A percentile compares a stretch with the other conserved stretches of the same genome.
phyloP scores from a whole-genome alignment of 2,329 filamentous ascomycete species.

The Hypoxylon sp. region DNA sequence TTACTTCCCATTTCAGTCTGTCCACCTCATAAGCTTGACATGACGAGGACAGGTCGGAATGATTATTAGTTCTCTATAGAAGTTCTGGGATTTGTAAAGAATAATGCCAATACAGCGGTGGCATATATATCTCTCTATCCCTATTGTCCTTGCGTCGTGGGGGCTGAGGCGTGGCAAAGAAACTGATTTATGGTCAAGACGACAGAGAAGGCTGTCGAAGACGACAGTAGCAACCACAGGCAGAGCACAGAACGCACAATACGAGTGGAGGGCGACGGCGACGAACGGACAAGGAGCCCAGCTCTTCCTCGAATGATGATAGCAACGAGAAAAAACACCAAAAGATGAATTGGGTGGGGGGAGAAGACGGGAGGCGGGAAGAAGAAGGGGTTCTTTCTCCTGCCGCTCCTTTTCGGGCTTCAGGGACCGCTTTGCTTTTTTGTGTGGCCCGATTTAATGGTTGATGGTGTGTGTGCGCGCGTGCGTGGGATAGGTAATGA shows the following conservation, averaged over 20 bases:
- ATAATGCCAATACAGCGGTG: conserved; percentile 11
- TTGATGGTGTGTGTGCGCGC: conserved; percentile 37
- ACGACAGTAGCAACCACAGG: conserved; percentile 24
- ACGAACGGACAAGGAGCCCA: conserved; percentile 35
- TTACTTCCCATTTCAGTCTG: conserved; percentile 38
- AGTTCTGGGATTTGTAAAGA: conserved; percentile 18
- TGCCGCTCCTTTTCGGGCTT: conserved; percentile 35
- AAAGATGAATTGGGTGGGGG: conserved; percentile 36
- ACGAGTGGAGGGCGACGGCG: conserved; percentile 20
- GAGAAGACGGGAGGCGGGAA: conserved; percentile 19
- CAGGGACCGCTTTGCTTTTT: conserved; percentile 41
- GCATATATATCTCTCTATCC: conserved; percentile 28
- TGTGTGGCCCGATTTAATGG: conserved; percentile 41
- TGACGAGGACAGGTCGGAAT: conserved; percentile 14
- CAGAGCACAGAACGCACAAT: conserved; percentile 18
- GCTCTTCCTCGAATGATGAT: conserved; percentile 38
- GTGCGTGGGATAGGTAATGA: conserved; percentile 35
- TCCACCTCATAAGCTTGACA: conserved; percentile 38
- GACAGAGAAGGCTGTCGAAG: conserved; percentile 31
- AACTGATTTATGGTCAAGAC: conserved; percentile 14
- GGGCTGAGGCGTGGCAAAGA: conserved; percentile 33
- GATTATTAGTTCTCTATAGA: not conserved
- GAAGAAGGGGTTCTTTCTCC: conserved; percentile 37
- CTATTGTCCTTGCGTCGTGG: conserved; percentile 24
- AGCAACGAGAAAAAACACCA: conserved; percentile 22